Evolutionary conservation across 805 yeast genomes (phyloP), one percentile per base, ranked within the genome.

Genomic region (Wickerhamiella kurtzmanii): DNA sequence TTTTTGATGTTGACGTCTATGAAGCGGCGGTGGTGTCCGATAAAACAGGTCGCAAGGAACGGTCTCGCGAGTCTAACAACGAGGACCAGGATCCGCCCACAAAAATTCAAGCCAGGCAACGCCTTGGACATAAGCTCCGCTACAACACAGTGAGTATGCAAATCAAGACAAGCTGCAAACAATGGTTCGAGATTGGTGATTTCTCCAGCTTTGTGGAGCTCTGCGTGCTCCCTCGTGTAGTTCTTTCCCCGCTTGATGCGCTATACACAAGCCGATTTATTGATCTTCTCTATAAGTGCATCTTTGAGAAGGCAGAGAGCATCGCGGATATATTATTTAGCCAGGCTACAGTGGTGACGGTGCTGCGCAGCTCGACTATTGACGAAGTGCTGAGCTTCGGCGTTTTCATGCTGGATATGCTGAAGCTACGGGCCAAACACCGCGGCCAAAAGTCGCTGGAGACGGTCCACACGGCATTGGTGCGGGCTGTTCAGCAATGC

Each of bases 361-460:
- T 53, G 0, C 37, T 53, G 18, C 18, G 39, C 9, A 20, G 41
- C 1, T 46, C 48, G 2, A 44, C 56, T 2, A 53, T 51, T 8
- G 36, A 44, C 19, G 56, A 53, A 19, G 44, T 47, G 5, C 56
- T 53, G 38, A 53, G 55, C 39, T 46, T 44, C n/a, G 50, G 50
- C 2, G 22, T 44, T 20, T 49, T 53, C 25, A 11, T 46, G 3
- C 19, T 32, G 8, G 56, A 53, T 22, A 15, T 48, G 16, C 21
- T 46, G 8, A n/a, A n/a, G 19, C 36, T n/a, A 16, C 20, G n/a
- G 38, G 38, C n/a, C 21, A 11, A 43, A 8, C 22, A 15, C n/a
- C 20, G 13, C 6, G 25, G 11, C 16, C 5, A 19, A 5, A 11
- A 9, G 18, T 4, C 39, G 4, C 13, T 41, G 13, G 17, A 13